Evolutionary conservation across 192 early-diverging fungal species (phyloP), one percentile per base, ranked within the genome.

Genomic region (Pilaira anomala): DNA sequence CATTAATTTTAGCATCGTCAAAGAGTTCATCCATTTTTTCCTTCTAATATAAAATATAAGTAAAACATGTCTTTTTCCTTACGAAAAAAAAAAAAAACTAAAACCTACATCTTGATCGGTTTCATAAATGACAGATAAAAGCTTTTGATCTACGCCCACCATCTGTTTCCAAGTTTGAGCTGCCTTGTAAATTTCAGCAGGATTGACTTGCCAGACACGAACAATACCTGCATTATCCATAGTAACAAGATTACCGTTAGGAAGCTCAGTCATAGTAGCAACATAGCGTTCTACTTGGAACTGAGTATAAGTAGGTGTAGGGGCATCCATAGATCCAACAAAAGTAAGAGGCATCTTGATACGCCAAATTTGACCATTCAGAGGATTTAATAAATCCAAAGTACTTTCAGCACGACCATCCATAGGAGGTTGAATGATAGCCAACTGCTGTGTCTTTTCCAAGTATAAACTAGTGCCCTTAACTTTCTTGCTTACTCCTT

Each of bases 161-260:
- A 86, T 63, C 46, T 80, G 79, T 54, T 80, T 86, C 84, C 84
- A 86, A 3, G 77, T 83, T 39, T 80, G 69, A 2, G 79, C 82
- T 14, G 82, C 70, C 7, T 75, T 62, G 58, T 80, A 79, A 6
- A 86, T 59, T 26, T 84, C 72, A 9, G 73, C 75, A 19, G 82
- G 70, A 36, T 79, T 77, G 8, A 84, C 72, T 68, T 86, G 84
- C 81, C 81, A 86, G 28, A 86, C 67, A 28, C 83, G 77, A 16
- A 83, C 79, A 22, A 55, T 66, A 54, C 79, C 79, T 67, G 78
- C 65, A 65, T 79, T 85, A 49, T 86, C 84, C 78, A 86, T 78
- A 3, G 84, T 86, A 55, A 83, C 68, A 8, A 86, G 62, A 26
- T 73, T 60, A 8, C 81, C 81, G 46, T 82, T 72, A 12, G 67